These are phyloP conservation scores for Didymella keratinophila DNA, from an alignment of 2,329 filamentous ascomycete species.

Conservation along the genomic window DNA sequence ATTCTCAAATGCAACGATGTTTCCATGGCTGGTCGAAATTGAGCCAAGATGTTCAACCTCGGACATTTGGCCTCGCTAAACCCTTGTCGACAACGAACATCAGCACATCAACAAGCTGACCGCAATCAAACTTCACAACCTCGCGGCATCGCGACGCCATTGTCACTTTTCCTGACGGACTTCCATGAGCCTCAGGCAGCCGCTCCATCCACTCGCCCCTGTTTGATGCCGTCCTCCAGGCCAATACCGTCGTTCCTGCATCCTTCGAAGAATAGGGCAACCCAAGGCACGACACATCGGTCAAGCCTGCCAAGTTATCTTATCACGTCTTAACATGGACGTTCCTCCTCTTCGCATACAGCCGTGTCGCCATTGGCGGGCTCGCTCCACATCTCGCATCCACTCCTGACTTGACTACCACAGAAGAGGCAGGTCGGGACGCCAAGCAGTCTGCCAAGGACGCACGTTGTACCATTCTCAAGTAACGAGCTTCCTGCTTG, in stretches of 20 bases:
- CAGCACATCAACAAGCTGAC: background rate
- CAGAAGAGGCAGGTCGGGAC: constrained; percentile 31
- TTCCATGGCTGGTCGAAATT: no score
- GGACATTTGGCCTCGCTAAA: background rate
- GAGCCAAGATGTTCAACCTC: background rate
- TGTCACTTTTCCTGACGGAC: background rate
- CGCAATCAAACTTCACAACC: background rate
- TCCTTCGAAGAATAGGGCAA: constrained; percentile 21
- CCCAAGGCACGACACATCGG: constrained; percentile 22
- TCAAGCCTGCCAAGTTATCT: constrained; percentile 37
- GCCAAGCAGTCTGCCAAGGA: constrained; percentile 20
- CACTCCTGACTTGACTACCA: constrained; percentile 18
- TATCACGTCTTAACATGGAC: constrained; percentile 39
- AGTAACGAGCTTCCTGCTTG: constrained; percentile 23
- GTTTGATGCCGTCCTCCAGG: background rate
- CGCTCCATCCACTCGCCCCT: background rate
- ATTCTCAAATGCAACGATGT: no score
- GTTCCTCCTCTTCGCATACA: constrained; percentile 24
- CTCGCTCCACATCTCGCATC: constrained; percentile 17
- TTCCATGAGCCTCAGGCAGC: background rate
- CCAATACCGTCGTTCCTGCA: constrained; percentile 18
- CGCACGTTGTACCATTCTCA: constrained; percentile 10
- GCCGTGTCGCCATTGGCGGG: constrained; percentile 25
- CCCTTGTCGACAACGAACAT: background rate
- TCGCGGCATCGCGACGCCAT: no score